These are phyloP conservation scores for Triticum timopheevii DNA, from an alignment of 176 grass and related monocot species.

Conservation along the genomic window DNA sequence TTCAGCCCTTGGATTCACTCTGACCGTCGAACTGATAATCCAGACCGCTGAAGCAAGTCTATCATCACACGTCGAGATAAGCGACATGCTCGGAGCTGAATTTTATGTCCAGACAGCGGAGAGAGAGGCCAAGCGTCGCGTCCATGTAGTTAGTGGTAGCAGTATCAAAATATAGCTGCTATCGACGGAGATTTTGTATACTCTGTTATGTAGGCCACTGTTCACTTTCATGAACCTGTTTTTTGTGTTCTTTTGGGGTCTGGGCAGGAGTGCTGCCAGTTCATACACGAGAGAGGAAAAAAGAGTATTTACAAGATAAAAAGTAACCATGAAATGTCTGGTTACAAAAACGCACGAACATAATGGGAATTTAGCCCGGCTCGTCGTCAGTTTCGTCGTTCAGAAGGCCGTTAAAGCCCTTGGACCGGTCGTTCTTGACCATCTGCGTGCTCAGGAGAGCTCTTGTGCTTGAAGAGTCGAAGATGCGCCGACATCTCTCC, in stretches of 20 bases:
- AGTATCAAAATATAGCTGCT: background rate
- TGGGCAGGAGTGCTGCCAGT: too few relatives aligned
- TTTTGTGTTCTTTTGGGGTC: background rate
- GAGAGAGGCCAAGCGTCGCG: conserved; percentile 46
- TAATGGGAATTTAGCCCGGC: too few relatives aligned
- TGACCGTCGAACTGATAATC: conserved; percentile 52
- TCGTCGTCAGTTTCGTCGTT: too few relatives aligned
- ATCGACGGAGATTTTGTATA: background rate
- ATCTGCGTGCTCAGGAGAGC: too few relatives aligned
- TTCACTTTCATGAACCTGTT: background rate
- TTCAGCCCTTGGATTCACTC: conserved; percentile 67
- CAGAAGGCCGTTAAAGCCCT: too few relatives aligned
- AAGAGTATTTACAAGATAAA: too few relatives aligned
- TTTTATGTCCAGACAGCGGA: conserved; percentile 80
- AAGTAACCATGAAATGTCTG: too few relatives aligned
- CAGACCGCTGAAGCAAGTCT: conserved; percentile 60
- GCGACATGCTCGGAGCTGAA: conserved; percentile 70
- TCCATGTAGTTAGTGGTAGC: background rate
- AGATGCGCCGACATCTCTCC: too few relatives aligned
- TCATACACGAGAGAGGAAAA: too few relatives aligned
- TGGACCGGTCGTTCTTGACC: too few relatives aligned
- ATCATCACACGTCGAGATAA: conserved; percentile 50
- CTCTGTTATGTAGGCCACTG: background rate
- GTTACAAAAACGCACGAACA: too few relatives aligned
- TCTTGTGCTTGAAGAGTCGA: too few relatives aligned